Evolutionary conservation across 2,329 filamentous ascomycete genomes (phyloP).

Genomic region (Hymenoscyphus fructigenus): DNA sequence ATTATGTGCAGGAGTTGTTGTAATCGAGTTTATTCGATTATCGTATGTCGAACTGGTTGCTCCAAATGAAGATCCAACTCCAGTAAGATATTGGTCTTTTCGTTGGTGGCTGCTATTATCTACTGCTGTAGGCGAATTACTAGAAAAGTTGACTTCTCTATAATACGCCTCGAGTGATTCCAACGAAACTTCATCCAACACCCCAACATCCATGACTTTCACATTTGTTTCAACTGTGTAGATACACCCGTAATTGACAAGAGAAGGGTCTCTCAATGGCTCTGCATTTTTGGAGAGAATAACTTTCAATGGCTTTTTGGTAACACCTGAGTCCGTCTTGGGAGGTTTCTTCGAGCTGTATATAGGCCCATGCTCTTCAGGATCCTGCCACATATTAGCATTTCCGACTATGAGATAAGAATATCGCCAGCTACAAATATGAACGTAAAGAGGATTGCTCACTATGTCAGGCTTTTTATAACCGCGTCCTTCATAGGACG

Average conservation of each 20-base stretch:
- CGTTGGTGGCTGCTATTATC: neutral
- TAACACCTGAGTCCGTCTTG: constrained; percentile 13
- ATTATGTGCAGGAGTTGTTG: neutral
- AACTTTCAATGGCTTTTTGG: constrained; percentile 20
- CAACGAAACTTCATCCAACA: constrained; percentile 22
- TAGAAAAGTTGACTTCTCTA: constrained; percentile 8
- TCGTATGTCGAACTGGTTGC: neutral
- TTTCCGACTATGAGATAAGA: no score
- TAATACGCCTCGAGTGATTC: constrained; percentile 15
- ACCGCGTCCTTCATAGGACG: constrained; percentile 17
- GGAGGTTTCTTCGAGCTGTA: constrained; percentile 19
- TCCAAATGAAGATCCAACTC: constrained; percentile 9
- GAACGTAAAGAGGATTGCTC: neutral
- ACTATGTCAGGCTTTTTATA: constrained; percentile 24
- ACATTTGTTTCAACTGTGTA: constrained; percentile 29
- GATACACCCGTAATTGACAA: constrained; percentile 26
- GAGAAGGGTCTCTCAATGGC: constrained; percentile 18
- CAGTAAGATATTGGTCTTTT: constrained; percentile 6
- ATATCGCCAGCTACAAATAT: no score
- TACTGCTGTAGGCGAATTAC: neutral
- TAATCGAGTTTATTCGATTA: neutral
- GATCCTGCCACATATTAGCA: constrained; percentile 2
- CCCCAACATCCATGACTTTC: constrained; percentile 30
- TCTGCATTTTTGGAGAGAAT: constrained; percentile 16
- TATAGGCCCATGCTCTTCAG: constrained; percentile 27